Base-by-base conservation (phyloP, 352 stramenopile genomes). In the Globisporangium takayamanum region DNA sequence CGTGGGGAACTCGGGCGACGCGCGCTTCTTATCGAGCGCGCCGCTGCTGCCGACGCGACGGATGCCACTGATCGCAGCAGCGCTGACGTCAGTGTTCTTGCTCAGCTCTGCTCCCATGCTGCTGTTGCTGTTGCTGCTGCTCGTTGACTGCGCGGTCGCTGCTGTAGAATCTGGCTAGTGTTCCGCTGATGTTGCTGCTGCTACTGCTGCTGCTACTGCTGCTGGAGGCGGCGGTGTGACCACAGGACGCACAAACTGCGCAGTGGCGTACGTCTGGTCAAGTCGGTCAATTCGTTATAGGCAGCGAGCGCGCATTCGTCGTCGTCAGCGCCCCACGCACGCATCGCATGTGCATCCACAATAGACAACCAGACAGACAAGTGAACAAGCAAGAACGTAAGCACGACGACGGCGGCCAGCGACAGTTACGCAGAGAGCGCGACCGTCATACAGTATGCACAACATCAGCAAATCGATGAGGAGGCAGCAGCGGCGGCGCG, bases 81-180 rank as follows among this genome's bases (percentile, higher is more conserved):
- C 28, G 10, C 10, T 18, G 14, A 6, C 20, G n/a, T 49, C 44
- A 8, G 11, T 12, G 30, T 59, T 67, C 45, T 84, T 84, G 63
- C 82, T 92, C 53, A 88, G 62, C 57, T 90, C 83, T 2, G 80
- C 80, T 50, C 80, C 83, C 80, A 90, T 92, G 52, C 11, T 53
- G 2, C n/a, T 33, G 28, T 5, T 33, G 52, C 11, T 53, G 5
- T n/a, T 33, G 28, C 28, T 37, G 28, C 7, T 28, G 20, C 12
- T 50, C 8, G n/a, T 26, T 20, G 44, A n/a, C 14, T 46, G 16
- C 11, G 30, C 25, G 11, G 33, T 26, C 50, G 36, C 33, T 61
- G 55, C 22, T 42, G 36, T 28, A 10, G 6, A 15, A 11, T 10
- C 16, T 15, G 3, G 16, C 16, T 10, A 49, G 44, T 49, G 44